Base-by-base conservation (phyloP, 2,329 filamentous ascomycete genomes). In the Stachybotrys chartarum region DNA sequence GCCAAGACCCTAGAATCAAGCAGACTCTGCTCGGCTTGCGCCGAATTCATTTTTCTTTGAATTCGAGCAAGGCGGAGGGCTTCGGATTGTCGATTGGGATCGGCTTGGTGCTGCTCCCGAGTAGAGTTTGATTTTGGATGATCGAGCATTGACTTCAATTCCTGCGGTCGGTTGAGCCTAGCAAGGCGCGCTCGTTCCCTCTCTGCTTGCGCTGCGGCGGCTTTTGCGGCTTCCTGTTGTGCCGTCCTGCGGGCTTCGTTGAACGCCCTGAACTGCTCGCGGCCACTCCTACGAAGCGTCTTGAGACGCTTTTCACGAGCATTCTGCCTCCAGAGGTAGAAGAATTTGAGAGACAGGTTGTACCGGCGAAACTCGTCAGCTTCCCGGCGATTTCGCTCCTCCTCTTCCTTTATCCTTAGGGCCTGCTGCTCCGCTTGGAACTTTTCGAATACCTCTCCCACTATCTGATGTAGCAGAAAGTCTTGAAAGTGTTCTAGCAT, bases 241-340 rank as follows among this genome's bases (percentile, higher is more conserved):
- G 66, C 69, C 17, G 60, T 66, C 39, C 67, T 66, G 54, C 73
- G 73, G 4, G 70, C 69, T 30, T 71, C 68, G 32, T 75, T 74
- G 62, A 78, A 82, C 3, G 70, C 67, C 31, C 74, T 74, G 59
- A 79, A 72, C 57, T 79, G 75, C 46, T 82, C 78, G 52, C 78
- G 76, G 18, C 78, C 80, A 46, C 76, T 73, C 35, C 73, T 73
- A 7, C 81, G 78, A 24, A 82, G 74, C n/a, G 73, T 72, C 55
- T 76, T 73, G 16, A 80, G 72, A 3, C 77, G 74, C 17, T 73
- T 74, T 50, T 76, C 72, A 12, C 80, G 73, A 8, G 77, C 78
- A 45, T 68, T 74, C 14, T 77, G 65, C 51, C 75, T 78, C 82
- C 82, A 85, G 17, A 72, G 71, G 60, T 83, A 83, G 57, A 84